A percentile compares a stretch with the other conserved stretches of the same genome.
These are phyloP conservation scores for Pichia gijzeniarum DNA, from an alignment of 805 yeast genomes.

Conservation along the genomic window DNA sequence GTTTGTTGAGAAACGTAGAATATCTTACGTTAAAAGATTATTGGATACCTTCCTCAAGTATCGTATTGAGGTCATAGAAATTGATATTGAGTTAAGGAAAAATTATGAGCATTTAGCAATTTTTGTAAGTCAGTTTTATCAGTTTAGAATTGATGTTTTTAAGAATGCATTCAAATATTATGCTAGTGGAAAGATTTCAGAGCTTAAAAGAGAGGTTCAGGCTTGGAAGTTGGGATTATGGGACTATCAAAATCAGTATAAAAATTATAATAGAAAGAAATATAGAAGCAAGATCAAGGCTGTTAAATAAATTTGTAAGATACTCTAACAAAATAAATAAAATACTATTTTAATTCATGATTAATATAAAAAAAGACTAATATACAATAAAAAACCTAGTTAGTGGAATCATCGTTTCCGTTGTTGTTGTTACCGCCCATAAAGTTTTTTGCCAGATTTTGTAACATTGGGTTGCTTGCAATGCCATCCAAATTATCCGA, in stretches of 20 bases:
- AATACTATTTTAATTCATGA: not conserved
- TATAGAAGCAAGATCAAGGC: too few species aligned
- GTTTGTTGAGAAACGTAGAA: constrained; percentile 48
- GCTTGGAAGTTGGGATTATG: constrained; percentile 16
- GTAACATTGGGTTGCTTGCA: constrained; percentile 77
- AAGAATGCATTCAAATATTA: constrained; percentile 33
- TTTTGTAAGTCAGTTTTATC: constrained; percentile 53
- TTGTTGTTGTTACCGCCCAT: constrained; percentile 41
- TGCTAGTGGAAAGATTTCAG: constrained; percentile 24
- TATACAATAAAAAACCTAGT: not conserved
- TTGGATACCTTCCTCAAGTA: constrained; percentile 35
- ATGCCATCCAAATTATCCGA: constrained; percentile 55
- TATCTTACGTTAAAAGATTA: constrained; percentile 40
- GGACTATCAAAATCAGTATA: not conserved
- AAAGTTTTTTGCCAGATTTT: constrained; percentile 63
- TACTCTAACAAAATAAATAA: not conserved
- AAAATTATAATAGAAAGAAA: not conserved
- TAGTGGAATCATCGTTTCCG: constrained; percentile 1
- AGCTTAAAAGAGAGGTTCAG: constrained; percentile 16
- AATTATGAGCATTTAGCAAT: constrained; percentile 61
- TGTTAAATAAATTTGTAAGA: not conserved
- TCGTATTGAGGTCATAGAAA: constrained; percentile 34
- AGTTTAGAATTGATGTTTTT: constrained; percentile 40
- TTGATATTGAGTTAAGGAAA: constrained; percentile 41
- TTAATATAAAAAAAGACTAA: not conserved